Evolutionary conservation across 164 flowering plant species (phyloP), one percentile per base, ranked within the genome.

Genomic region (Aristolochia contorta): DNA sequence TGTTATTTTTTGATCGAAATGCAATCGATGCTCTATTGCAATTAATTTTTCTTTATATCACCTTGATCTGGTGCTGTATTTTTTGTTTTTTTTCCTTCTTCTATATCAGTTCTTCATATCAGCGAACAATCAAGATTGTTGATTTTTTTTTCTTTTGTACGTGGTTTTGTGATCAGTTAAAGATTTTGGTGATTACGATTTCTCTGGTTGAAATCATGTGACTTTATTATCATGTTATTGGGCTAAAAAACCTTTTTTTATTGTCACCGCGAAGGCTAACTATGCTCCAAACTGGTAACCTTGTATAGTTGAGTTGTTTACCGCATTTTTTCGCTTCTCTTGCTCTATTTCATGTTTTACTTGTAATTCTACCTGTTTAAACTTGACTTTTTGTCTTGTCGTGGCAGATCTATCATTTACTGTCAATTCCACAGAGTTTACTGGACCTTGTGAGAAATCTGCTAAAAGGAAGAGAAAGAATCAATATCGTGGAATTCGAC

Each of bases 391-490:
- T 58, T 25, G 57, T 50, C 16, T 22, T 19, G 56, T 37, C 43
- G 15, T 60, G 12, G 30, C 64, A 51, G 69, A 64, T 78, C 85
- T 77, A 23, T 65, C 81, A 37, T 49, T 65, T 23, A 18, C 66
- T 49, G 63, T 54, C 14, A 84, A 82, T 60, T 15, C 80, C 67
- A 70, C 63, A 57, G 89, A 89, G 49, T 75, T 66, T 70, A 78
- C 67, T 62, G 80, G 77, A 46, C 80, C 77, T 67, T 82, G 82
- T 62, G 95, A 87, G 61, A 85, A 79, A 68, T 76, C 83, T 61
- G 79, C 85, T 2, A 89, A 85, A 71, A 77, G 93, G 62, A 94
- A 91, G 85, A 85, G 97, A 75, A 94, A 94, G 84, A 91, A 94
- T 69, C 95, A 86, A 66, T 94, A 80, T 27, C 70, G 99, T 57